Conservation (phyloP, 2,329 filamentous ascomycete genomes). For the Aureobasidium uvarum region DNA sequence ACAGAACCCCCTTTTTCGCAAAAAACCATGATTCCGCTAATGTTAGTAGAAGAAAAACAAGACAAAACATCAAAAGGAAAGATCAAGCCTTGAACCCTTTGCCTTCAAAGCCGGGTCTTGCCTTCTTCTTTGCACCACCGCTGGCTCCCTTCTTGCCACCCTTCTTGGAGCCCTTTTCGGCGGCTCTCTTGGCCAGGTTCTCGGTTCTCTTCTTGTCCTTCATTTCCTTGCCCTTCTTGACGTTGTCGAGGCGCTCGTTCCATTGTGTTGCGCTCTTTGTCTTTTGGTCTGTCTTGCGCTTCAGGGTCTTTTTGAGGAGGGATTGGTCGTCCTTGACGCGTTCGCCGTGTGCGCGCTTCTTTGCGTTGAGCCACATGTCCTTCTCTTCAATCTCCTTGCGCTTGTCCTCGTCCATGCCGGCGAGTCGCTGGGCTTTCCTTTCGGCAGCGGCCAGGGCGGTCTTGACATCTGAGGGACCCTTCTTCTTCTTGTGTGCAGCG, state of each 20-base stretch:
- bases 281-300: slow-evolving; percentile 87
- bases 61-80: neutral
- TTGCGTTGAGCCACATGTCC: slow-evolving; percentile 88
- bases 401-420: slow-evolving; percentile 73
- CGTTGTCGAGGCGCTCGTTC: slow-evolving; percentile 48
- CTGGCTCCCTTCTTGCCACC: slow-evolving; percentile 68
- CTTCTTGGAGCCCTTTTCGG: slow-evolving; percentile 71
- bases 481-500: slow-evolving; percentile 65
- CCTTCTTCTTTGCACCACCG: slow-evolving; percentile 54
- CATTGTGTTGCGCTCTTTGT: slow-evolving; percentile 90
- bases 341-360: slow-evolving; percentile 84
- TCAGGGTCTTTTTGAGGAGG: slow-evolving; percentile 88
- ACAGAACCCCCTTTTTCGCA: slow-evolving; percentile 3
- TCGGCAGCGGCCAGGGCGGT: slow-evolving; percentile 83
- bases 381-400: slow-evolving; percentile 87
- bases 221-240: slow-evolving; percentile 49
- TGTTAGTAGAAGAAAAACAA: slow-evolving; percentile 3
- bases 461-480: slow-evolving; percentile 79
- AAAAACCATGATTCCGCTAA: slow-evolving; percentile 19
- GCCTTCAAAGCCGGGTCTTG: slow-evolving; percentile 60
- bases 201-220: slow-evolving; percentile 52
- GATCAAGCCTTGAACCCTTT: slow-evolving; percentile 51
- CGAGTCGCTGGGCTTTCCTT: slow-evolving; percentile 78
- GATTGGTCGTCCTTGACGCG: slow-evolving; percentile 83
- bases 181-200: slow-evolving; percentile 67